A percentile compares a stretch with the other conserved stretches of the same genome.
Conservation (phyloP, 1,284 basidiomycete genomes). For the Malassezia sympodialis region DNA sequence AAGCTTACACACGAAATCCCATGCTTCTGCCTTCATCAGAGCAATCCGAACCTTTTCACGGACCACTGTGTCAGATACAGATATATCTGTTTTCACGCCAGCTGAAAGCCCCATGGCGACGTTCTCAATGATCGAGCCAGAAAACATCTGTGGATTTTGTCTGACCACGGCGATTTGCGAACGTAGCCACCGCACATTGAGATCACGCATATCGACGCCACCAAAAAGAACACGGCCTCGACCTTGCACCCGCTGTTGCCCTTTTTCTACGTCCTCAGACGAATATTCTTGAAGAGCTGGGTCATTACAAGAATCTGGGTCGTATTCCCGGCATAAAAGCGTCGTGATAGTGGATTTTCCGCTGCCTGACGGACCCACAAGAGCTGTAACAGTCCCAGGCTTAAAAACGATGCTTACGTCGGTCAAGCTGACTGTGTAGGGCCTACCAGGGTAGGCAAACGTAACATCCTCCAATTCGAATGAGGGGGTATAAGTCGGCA, state of each 20-base stretch:
- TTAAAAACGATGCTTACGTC: slow-evolving; percentile 30
- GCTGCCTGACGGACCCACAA: slow-evolving; percentile 46
- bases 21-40: slow-evolving; percentile 49
- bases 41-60: slow-evolving; percentile 40
- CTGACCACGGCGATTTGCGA: slow-evolving; percentile 50
- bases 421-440: slow-evolving; percentile 28
- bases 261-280: background rate
- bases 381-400: slow-evolving; percentile 42
- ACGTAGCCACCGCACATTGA: slow-evolving; percentile 50
- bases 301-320: slow-evolving; percentile 42
- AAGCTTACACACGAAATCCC: slow-evolving; percentile 48
- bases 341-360: slow-evolving; percentile 50
- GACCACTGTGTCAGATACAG: slow-evolving; percentile 19
- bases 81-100: slow-evolving; percentile 17
- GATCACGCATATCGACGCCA: slow-evolving; percentile 44
- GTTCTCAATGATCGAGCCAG: slow-evolving; percentile 42
- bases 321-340: slow-evolving; percentile 50
- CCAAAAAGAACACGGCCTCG: slow-evolving; percentile 38
- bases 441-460: slow-evolving; percentile 39
- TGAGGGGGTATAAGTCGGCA: slow-evolving; percentile 21
- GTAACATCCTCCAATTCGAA: slow-evolving; percentile 36
- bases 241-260: slow-evolving; percentile 19
- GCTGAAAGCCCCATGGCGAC: slow-evolving; percentile 40
- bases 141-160: slow-evolving; percentile 49
- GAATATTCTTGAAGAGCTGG: background rate